phyloP scores from a whole-genome alignment of 2,329 filamentous ascomycete genomes.

The Curvularia verruculosa region DNA sequence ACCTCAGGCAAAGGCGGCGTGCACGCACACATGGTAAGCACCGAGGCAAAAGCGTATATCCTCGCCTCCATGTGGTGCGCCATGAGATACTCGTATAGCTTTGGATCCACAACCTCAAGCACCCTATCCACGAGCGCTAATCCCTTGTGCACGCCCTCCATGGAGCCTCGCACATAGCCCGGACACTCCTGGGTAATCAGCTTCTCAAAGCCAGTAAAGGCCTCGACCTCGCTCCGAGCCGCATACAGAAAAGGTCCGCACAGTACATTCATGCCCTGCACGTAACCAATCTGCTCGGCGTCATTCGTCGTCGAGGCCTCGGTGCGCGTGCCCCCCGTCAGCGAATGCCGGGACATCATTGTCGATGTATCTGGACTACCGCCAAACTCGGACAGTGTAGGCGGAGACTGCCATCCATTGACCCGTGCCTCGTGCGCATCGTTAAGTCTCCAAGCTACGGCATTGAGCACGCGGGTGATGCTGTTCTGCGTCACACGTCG shows the following conservation, averaged over 20 bases:
- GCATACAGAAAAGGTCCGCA: conserved; percentile 95
- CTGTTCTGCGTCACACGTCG: conserved; percentile 94
- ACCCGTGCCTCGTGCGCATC: conserved; percentile 70
- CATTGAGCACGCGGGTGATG: conserved; percentile 91
- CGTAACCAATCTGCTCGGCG: conserved; percentile 82
- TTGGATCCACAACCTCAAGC: conserved; percentile 86
- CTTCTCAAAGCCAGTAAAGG: conserved; percentile 87
- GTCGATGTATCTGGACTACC: conserved; percentile 54
- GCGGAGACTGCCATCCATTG: conserved; percentile 58
- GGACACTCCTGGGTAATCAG: conserved; percentile 89
- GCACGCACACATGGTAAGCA: conserved; percentile 92
- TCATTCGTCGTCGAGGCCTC: conserved; percentile 45
- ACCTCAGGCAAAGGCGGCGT: conserved; percentile 95
- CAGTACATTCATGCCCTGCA: conserved; percentile 98
- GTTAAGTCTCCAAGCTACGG: conserved; percentile 90
- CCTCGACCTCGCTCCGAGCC: conserved; percentile 91
- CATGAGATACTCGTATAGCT: conserved; percentile 81
- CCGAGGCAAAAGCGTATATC: conserved; percentile 95
- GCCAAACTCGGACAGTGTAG: conserved; percentile 56
- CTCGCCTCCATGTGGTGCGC: conserved; percentile 88
- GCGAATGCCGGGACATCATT: conserved; percentile 42
- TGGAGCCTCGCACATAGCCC: conserved; percentile 90
- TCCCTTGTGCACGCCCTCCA: conserved; percentile 96
- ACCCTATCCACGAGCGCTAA: conserved; percentile 91
- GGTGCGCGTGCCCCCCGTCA: conserved; percentile 35